These are phyloP conservation scores for Seiridium unicorne DNA, from an alignment of 2,329 filamentous ascomycete genomes.

Conservation along the genomic window DNA sequence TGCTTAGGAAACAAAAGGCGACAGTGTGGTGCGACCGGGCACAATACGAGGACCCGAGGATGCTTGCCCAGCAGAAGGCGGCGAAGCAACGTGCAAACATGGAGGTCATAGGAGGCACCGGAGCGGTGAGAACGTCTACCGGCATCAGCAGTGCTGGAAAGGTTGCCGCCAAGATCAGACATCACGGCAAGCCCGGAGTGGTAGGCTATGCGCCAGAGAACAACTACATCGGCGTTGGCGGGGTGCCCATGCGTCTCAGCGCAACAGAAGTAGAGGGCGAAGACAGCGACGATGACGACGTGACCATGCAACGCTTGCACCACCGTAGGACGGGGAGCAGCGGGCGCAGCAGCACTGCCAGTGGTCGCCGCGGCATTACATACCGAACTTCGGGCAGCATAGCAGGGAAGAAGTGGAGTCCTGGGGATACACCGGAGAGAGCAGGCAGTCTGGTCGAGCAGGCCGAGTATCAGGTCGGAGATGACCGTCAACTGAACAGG, in stretches of 20 bases:
- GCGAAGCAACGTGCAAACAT: slow-evolving; percentile 84
- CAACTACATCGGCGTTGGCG: slow-evolving; percentile 72
- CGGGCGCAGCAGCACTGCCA: slow-evolving; percentile 66
- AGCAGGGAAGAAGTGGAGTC: slow-evolving; percentile 47
- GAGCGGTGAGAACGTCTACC: slow-evolving; percentile 57
- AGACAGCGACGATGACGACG: slow-evolving; percentile 74
- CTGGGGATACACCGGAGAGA: slow-evolving; percentile 55
- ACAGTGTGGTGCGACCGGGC: slow-evolving; percentile 97
- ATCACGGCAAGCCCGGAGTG: slow-evolving; percentile 77
- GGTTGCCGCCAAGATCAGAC: slow-evolving; percentile 83
- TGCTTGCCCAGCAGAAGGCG: slow-evolving; percentile 78
- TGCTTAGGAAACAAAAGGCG: slow-evolving; percentile 95
- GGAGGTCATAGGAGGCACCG: slow-evolving; percentile 69
- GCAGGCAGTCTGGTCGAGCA: slow-evolving; percentile 49
- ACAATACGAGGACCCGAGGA: slow-evolving; percentile 85
- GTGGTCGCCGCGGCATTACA: slow-evolving; percentile 45
- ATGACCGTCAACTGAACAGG: slow-evolving; percentile 23
- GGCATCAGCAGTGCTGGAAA: slow-evolving; percentile 60
- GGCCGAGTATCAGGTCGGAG: slow-evolving; percentile 28
- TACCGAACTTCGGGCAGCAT: slow-evolving; percentile 52
- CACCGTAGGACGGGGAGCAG: slow-evolving; percentile 75
- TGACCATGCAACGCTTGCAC: slow-evolving; percentile 46
- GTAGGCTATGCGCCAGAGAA: slow-evolving; percentile 75
- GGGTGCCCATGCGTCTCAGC: slow-evolving; percentile 86
- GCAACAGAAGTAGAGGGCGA: slow-evolving; percentile 94